Base-by-base conservation (phyloP, 257 asterid species). In the Penstemon eatonii region DNA sequence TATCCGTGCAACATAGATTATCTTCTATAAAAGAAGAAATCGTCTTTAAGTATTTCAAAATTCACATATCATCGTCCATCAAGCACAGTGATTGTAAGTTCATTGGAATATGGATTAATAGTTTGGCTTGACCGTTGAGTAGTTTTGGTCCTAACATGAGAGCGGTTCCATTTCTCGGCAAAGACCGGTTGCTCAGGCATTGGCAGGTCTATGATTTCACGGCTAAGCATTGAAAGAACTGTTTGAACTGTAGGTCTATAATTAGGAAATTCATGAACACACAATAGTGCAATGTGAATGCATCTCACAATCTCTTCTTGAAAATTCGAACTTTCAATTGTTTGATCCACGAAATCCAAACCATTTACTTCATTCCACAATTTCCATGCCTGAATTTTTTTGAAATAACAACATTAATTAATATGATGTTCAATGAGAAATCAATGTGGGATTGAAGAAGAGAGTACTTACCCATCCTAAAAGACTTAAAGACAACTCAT, bases 381-480 rank as follows among this genome's bases (percentile, higher is more conserved):
- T 25, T 25, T 25, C 33, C 33, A 25, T 25, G 33, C 33, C 33
- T 25, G 2, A 1, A 25, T 1, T 25, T 1, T 25, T 25, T 25
- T 25, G 33, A 25, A 2, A 73, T 67, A 63, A 36, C 75, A 82
- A 33, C 49, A 19, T 47, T 73, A 56, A 68, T 73, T 71, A 3
- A 76, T 47, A 3, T 86, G 82, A n/a, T 82, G 60, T 13, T 67
- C 66, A 3, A 5, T 15, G 2, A 73, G 69, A 6, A 51, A 18
- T 68, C 81, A 78, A 37, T 84, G 78, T 25, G 33, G 2, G 33
- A 2, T 25, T 2, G 2, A 25, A 8, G 79, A 70, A 40, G 75
- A 81, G 18, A 15, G 18, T 15, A 15, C 0, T 15, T 15, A 15
- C 18, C 18, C 18, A 15, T 15, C 18, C 18, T 25, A 25, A 25